Conservation (phyloP, 2,329 filamentous ascomycete genomes). For the Colletotrichum cuscutae region DNA sequence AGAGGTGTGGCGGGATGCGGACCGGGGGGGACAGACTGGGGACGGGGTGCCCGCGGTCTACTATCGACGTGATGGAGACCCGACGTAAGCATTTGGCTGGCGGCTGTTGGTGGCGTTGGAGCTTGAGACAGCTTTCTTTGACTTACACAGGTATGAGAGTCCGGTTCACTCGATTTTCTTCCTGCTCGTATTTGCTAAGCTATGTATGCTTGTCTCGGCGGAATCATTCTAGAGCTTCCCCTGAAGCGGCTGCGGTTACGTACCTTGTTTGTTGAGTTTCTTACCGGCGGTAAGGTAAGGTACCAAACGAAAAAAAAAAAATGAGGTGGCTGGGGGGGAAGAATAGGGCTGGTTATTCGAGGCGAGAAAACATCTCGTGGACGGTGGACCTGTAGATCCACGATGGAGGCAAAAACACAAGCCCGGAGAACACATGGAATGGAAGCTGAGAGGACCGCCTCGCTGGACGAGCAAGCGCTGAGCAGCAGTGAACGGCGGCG, state of each 20-base stretch:
- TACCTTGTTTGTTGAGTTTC: not conserved
- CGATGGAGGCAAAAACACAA: too few species aligned
- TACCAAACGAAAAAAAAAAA: not conserved
- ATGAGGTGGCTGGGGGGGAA: not conserved
- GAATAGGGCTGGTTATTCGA: conserved; percentile 2
- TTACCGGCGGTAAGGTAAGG: not conserved
- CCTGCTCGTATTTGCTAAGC: conserved; percentile 9
- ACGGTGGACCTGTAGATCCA: not conserved
- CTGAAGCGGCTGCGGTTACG: not conserved
- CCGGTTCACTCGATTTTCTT: not conserved
- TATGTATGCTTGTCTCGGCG: not conserved
- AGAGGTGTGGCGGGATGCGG: conserved; percentile 11
- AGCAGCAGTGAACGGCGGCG: conserved; percentile 4
- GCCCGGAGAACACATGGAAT: not conserved
- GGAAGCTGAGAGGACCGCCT: not conserved
- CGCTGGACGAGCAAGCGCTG: not conserved
- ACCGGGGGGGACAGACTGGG: not conserved
- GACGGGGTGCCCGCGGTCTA: not conserved
- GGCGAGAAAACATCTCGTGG: not conserved
- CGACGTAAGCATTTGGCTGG: not conserved
- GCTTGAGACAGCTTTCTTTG: not conserved
- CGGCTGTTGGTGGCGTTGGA: conserved; percentile 16
- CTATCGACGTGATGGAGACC: not conserved
- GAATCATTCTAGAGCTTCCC: not conserved
- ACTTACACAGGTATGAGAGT: conserved; percentile 20